A percentile compares a stretch with the other conserved stretches of the same genome.
Conservation (phyloP, 1,284 basidiomycete species). For the Pseudozyma pruni region DNA sequence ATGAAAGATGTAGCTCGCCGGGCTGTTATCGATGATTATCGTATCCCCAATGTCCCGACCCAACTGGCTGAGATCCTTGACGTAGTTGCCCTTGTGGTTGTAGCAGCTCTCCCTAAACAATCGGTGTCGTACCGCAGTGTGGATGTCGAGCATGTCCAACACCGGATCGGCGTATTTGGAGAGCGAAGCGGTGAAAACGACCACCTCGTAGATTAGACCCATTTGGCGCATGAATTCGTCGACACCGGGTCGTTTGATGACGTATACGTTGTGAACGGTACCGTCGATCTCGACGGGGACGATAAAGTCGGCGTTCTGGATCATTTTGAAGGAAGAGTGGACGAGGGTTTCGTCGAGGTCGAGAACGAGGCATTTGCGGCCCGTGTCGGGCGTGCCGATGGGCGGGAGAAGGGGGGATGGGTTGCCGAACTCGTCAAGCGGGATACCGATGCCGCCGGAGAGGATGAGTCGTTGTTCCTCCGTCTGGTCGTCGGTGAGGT, state of each 20-base stretch:
- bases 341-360: constrained; percentile 96
- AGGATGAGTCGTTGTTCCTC: constrained; percentile 83
- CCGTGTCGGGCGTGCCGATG: constrained; percentile 77
- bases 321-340: constrained; percentile 73
- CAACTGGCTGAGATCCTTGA: constrained; percentile 97
- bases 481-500: constrained; percentile 73
- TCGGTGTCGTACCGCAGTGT: constrained; percentile 91
- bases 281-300: constrained; percentile 99
- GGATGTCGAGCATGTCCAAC: constrained; percentile 92
- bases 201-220: constrained; percentile 98
- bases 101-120: constrained; percentile 98
- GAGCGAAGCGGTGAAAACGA: constrained; percentile 96
- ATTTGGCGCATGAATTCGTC: constrained; percentile 95
- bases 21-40: constrained; percentile 98
- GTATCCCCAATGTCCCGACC: constrained; percentile 90
- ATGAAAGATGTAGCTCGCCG: constrained; percentile 99
- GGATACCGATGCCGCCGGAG: constrained; percentile 83
- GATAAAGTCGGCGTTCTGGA: constrained; percentile 83
- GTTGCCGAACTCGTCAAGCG: constrained; percentile 83
- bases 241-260: constrained; percentile 97
- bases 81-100: constrained; percentile 98
- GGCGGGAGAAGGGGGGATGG: constrained; percentile 85
- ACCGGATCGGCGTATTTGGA: constrained; percentile 99
- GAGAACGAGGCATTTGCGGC: constrained; percentile 87
- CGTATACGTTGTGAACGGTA: constrained; percentile 97